Evolutionary conservation across 2,329 filamentous ascomycete genomes (phyloP).

Genomic region (Botrytis porri): DNA sequence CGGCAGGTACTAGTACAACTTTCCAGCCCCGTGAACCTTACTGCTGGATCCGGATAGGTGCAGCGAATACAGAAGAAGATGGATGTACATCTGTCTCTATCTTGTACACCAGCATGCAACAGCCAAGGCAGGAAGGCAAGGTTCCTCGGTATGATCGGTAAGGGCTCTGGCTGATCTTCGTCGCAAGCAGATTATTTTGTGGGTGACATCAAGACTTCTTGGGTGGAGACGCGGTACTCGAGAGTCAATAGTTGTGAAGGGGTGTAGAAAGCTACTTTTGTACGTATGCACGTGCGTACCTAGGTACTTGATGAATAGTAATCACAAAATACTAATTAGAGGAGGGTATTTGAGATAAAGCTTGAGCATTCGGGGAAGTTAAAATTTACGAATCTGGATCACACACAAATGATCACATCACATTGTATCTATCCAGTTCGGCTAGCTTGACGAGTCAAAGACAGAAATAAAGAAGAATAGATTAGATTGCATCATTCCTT

Average conservation of each 20-base stretch:
- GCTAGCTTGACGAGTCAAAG: background rate
- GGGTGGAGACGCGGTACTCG: background rate
- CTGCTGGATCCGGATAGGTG: conserved; percentile 16
- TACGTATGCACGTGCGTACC: background rate
- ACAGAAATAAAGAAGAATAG: background rate
- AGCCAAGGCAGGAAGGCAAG: background rate
- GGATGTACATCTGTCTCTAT: conserved; percentile 9
- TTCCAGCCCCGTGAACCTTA: conserved; percentile 11
- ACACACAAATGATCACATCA: conserved; percentile 6
- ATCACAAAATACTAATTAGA: background rate
- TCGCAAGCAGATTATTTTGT: conserved; percentile 6
- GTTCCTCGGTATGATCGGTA: conserved; percentile 9
- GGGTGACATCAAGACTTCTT: conserved; percentile 6
- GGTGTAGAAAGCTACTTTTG: background rate
- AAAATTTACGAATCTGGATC: background rate
- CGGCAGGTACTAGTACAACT: conserved; percentile 1
- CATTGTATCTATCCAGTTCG: background rate
- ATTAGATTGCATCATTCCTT: background rate
- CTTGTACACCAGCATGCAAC: conserved; percentile 6
- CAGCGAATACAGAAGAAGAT: conserved; percentile 13
- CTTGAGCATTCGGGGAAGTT: background rate
- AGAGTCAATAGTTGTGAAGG: conserved; percentile 1
- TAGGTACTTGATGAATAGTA: background rate
- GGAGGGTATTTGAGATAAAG: background rate
- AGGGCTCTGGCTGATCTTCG: background rate